phyloP scores from a whole-genome alignment of 2,329 filamentous ascomycete genomes.

The Aspergillus arachidicola region DNA sequence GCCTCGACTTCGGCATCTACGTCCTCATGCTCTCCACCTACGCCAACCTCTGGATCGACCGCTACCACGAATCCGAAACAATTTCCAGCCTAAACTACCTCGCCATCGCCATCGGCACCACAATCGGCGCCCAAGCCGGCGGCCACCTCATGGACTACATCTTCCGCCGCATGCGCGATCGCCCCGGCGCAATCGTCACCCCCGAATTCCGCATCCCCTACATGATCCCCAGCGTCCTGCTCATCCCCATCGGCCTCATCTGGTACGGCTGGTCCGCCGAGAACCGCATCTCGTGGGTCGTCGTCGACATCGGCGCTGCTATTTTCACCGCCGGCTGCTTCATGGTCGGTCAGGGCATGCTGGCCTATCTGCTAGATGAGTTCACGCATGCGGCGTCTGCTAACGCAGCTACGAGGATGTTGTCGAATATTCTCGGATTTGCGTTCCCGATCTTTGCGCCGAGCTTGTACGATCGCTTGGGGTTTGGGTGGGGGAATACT shows the following conservation, averaged over 20 bases:
- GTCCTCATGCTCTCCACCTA: conserved; percentile 4
- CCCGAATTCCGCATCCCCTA: conserved; percentile 1
- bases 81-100: not conserved
- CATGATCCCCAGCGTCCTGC: not conserved
- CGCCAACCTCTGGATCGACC: conserved; percentile 2
- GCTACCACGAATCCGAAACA: conserved; percentile 1
- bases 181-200: not conserved
- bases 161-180: not conserved
- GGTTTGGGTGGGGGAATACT: not conserved
- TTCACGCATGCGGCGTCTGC: not conserved
- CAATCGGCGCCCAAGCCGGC: not conserved
- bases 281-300: not conserved
- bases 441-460: conserved; percentile 3
- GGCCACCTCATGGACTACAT: conserved; percentile 3
- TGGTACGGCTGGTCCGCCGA: conserved; percentile 2
- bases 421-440: not conserved
- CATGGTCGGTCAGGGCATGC: conserved; percentile 1
- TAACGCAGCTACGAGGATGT: not conserved
- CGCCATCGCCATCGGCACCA: conserved; percentile 2
- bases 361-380: not conserved
- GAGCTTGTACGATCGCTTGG: not conserved
- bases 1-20: conserved; percentile 4
- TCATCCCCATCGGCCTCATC: not conserved
- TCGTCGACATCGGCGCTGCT: not conserved
- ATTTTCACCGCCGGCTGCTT: conserved; percentile 1